A percentile compares a stretch with the other conserved stretches of the same genome.
Evolutionary conservation across 345 rosid species (phyloP).

Genomic region (Bruguiera sexangula): DNA sequence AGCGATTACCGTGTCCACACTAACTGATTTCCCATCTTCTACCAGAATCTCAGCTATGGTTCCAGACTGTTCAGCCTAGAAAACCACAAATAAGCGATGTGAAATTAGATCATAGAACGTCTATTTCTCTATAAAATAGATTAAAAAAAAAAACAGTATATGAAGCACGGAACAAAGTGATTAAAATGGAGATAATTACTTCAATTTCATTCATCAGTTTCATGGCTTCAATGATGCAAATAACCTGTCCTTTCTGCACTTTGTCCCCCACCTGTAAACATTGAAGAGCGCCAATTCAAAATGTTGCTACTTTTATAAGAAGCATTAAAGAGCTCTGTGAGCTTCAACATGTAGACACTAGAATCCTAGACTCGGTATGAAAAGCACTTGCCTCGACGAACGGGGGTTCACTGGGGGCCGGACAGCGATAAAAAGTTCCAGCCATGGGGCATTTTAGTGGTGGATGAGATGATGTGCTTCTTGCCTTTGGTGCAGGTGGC

Average conservation of each 20-base stretch:
- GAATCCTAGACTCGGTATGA: background rate
- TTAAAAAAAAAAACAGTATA: too few relatives aligned
- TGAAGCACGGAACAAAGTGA: background rate
- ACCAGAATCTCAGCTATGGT: slow-evolving; percentile 66
- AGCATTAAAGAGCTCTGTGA: background rate
- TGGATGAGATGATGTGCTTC: slow-evolving; percentile 46
- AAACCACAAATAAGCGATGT: slow-evolving; percentile 10
- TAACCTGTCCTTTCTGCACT: slow-evolving; percentile 92
- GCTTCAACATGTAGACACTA: background rate
- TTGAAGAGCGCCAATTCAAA: background rate
- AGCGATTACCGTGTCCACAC: slow-evolving; percentile 63
- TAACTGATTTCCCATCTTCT: slow-evolving; percentile 89
- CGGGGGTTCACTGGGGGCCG: slow-evolving; percentile 88
- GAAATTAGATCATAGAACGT: background rate
- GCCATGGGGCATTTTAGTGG: slow-evolving; percentile 91
- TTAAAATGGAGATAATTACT: slow-evolving; percentile 36
- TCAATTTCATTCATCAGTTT: slow-evolving; percentile 98
- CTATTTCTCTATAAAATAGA: too few relatives aligned
- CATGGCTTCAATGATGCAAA: slow-evolving; percentile 98
- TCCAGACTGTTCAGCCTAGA: slow-evolving; percentile 92
- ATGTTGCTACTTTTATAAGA: background rate
- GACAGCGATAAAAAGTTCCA: slow-evolving; percentile 83
- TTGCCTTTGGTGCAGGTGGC: slow-evolving; percentile 44
- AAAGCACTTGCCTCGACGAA: slow-evolving; percentile 68
- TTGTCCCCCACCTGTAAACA: slow-evolving; percentile 78